Percentiles rank a stretch among this genome's conserved stretches.
These are phyloP conservation scores for Aspergillus ochraceus DNA, from an alignment of 2,329 filamentous ascomycete genomes.

Conservation along the genomic window DNA sequence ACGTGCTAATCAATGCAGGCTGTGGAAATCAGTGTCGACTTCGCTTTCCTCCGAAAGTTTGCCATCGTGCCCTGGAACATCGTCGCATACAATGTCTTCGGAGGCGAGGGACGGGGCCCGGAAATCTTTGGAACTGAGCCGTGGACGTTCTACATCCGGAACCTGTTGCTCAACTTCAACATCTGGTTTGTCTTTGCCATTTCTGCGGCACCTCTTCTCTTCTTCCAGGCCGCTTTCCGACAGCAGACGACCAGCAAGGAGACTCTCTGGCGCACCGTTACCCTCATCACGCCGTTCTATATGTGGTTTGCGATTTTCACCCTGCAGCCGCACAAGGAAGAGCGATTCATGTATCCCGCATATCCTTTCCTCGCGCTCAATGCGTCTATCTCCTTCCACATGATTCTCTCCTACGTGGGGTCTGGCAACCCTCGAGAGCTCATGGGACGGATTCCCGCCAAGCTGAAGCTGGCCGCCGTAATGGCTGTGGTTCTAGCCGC, in stretches of 20 bases:
- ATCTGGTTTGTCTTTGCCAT: slow-evolving; percentile 85
- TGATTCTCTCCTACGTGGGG: slow-evolving; percentile 73
- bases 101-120: slow-evolving; percentile 72
- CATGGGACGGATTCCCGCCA: slow-evolving; percentile 69
- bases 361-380: slow-evolving; percentile 91
- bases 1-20: slow-evolving; percentile 51
- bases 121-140: slow-evolving; percentile 94
- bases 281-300: slow-evolving; percentile 85
- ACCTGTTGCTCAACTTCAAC: slow-evolving; percentile 91
- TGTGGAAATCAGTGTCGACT: slow-evolving; percentile 70
- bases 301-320: slow-evolving; percentile 93
- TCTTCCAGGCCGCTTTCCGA: slow-evolving; percentile 68
- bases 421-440: slow-evolving; percentile 66
- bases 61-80: slow-evolving; percentile 87
- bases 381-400: slow-evolving; percentile 79
- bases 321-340: slow-evolving; percentile 92
- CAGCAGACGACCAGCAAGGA: slow-evolving; percentile 63
- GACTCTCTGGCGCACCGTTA: slow-evolving; percentile 70
- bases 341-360: slow-evolving; percentile 96
- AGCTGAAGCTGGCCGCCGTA: slow-evolving; percentile 69
- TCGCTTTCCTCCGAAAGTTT: slow-evolving; percentile 79
- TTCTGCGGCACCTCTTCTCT: slow-evolving; percentile 69
- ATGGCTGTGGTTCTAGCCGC: slow-evolving; percentile 62
- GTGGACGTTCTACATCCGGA: slow-evolving; percentile 95
- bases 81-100: slow-evolving; percentile 92